phyloP scores from a whole-genome alignment of 805 yeast genomes.

The Starmera amethionina region DNA sequence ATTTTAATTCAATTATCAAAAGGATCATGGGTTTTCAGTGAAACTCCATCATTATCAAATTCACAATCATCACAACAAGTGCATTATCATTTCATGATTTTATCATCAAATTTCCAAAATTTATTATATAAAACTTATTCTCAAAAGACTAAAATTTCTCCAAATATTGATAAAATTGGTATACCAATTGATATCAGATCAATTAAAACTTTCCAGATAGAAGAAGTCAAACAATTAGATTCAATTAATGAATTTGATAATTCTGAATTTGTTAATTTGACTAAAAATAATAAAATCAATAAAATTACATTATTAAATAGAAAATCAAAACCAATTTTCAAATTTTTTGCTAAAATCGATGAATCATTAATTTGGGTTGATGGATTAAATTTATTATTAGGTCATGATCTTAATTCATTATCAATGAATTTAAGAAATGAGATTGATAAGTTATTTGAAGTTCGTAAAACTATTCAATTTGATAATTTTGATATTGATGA shows the following conservation, averaged over 20 bases:
- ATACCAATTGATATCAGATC: conserved; percentile 40
- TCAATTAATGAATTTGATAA: conserved; percentile 26
- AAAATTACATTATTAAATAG: conserved; percentile 42
- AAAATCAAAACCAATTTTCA: conserved; percentile 32
- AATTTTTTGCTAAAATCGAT: conserved; percentile 64
- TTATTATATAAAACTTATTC: conserved; percentile 52
- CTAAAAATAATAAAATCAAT: conserved; percentile 47
- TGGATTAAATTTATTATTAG: conserved; percentile 50
- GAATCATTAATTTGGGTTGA: conserved; percentile 69
- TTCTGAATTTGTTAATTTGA: conserved; percentile 40
- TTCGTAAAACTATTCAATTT: conserved; percentile 41
- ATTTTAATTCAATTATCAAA: conserved; percentile 59
- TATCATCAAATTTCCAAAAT: conserved; percentile 58
- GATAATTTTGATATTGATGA: conserved; percentile 25
- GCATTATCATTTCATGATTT: conserved; percentile 39
- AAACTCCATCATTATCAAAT: conserved; percentile 31
- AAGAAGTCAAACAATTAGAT: conserved; percentile 37
- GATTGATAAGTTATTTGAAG: conserved; percentile 30
- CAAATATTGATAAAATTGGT: conserved; percentile 52
- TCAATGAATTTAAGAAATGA: conserved; percentile 36
- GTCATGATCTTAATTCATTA: conserved; percentile 21
- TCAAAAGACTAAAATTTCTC: conserved; percentile 34
- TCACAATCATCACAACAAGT: conserved; percentile 12
- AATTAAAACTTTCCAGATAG: conserved; percentile 40
- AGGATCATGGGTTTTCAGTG: conserved; percentile 76